Evolutionary conservation across 331 rosid species (phyloP).

Genomic region (Acacia concinna): DNA sequence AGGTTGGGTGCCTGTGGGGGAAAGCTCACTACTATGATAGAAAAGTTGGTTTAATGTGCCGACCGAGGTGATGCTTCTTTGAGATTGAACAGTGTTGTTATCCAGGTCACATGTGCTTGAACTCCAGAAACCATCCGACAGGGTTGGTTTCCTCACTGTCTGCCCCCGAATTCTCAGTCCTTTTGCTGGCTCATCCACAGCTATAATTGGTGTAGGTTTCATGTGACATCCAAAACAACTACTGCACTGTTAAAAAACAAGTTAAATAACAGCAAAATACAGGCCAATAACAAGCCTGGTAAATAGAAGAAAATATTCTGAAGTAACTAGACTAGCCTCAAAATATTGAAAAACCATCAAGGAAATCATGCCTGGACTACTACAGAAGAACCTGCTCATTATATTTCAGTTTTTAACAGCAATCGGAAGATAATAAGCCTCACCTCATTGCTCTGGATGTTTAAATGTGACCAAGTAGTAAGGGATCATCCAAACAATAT

Average conservation of each 20-base stretch:
- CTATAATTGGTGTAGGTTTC: constrained; percentile 15
- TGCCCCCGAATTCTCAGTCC: constrained; percentile 15
- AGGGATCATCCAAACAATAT: neutral
- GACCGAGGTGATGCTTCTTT: constrained; percentile 3
- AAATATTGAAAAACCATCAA: constrained; percentile 2
- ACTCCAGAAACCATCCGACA: constrained; percentile 13
- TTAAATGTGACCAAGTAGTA: neutral
- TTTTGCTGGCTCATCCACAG: constrained; percentile 13
- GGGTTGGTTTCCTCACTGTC: constrained; percentile 1
- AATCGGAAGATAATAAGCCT: neutral
- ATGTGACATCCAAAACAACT: constrained; percentile 18
- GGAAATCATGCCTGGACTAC: neutral
- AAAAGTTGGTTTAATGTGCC: constrained; percentile 21
- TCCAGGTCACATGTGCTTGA: constrained; percentile 11
- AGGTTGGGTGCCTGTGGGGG: neutral
- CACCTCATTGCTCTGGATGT: neutral
- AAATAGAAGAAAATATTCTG: neutral
- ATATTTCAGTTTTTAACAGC: neutral
- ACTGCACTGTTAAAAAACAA: constrained; percentile 15
- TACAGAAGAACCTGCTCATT: neutral
- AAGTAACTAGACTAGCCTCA: neutral
- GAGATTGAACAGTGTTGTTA: constrained; percentile 6
- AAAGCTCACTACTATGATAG: constrained; percentile 4
- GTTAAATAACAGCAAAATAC: neutral
- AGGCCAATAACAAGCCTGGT: neutral